Base-by-base conservation (phyloP, 1,284 basidiomycete species). In the Malassezia japonica region DNA sequence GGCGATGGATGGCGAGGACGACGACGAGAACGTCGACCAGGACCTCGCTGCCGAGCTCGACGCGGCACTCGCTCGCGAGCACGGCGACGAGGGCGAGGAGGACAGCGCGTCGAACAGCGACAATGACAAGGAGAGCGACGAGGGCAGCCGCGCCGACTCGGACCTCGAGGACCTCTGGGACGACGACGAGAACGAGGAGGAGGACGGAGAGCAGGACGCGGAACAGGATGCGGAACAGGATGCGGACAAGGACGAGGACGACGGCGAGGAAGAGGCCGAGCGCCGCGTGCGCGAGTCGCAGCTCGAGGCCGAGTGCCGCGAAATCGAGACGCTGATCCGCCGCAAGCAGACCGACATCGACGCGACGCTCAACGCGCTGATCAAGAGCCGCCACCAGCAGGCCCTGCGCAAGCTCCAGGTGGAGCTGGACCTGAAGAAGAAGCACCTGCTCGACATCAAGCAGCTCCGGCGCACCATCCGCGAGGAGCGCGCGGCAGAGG, bases 171-270 rank as follows among this genome's bases (percentile, higher is more conserved):
- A 66, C 15, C 50, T 65, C 18, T 56, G 67, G 62, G 50, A 64
- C 45, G 66, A 71, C 37, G 58, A 74, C 33, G 61, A 67, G 50
- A 61, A 70, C 38, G 59, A 74, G 34, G 62, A 69, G 21, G 46
- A 48, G 13, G 48, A 49, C 4, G 54, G 18, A 34, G 51, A 89
- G 77, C 13, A 87, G 87, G 39, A 85, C 80, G 43, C 85, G 72
- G 73, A 89, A 83, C 42, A 88, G 77, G 56, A 43, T 1, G 48
- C 44, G 1, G 55, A 53, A 4, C 50, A 50, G 34, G 50, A 44
- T 13, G 38, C 10, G 8, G 59, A 53, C 13, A 46, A 50, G 53
- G 52, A 67, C 36, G 70, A 73, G 35, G 70, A 66, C 23, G 65
- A 65, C 38, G 66, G 64, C 28, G 61, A 66, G 49, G 60, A 63